Evolutionary conservation across 1,284 basidiomycete genomes (phyloP).

Genomic region (Cutaneotrichosporon cavernicola): DNA sequence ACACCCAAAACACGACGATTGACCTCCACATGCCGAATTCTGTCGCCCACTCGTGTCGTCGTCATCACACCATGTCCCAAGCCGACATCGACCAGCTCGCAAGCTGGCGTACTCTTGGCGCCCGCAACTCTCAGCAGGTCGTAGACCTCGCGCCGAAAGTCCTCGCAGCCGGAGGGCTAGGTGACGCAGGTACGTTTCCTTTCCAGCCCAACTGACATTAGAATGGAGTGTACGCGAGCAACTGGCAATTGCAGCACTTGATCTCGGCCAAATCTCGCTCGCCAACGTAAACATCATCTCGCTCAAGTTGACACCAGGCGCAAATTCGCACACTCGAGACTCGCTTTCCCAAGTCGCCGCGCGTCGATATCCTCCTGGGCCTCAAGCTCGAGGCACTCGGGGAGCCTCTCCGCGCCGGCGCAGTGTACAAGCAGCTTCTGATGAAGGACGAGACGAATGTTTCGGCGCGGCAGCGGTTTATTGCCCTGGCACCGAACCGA

Average conservation of each 20-base stretch:
- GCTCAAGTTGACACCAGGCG: conserved; percentile 52
- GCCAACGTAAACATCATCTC: conserved; percentile 63
- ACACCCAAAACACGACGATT: background rate
- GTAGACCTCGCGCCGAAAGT: conserved; percentile 65
- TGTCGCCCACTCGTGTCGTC: background rate
- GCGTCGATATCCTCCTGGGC: conserved; percentile 79
- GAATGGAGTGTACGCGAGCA: conserved; percentile 89
- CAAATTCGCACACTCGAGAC: conserved; percentile 66
- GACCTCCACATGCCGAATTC: background rate
- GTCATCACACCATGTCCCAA: conserved; percentile 18
- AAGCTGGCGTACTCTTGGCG: conserved; percentile 65
- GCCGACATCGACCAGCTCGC: conserved; percentile 67
- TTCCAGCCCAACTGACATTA: conserved; percentile 42
- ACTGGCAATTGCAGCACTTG: conserved; percentile 78
- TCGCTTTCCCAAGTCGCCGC: conserved; percentile 77
- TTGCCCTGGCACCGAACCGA: conserved; percentile 59
- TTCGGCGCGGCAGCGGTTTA: conserved; percentile 80
- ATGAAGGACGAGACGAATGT: conserved; percentile 70
- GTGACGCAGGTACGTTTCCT: conserved; percentile 38
- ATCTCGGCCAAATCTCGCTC: conserved; percentile 72
- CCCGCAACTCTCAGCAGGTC: conserved; percentile 67
- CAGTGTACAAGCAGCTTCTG: conserved; percentile 64
- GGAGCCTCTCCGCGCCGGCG: conserved; percentile 48
- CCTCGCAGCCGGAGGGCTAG: conserved; percentile 41
- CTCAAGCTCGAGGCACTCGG: conserved; percentile 77